A percentile compares a stretch with the other conserved stretches of the same genome.
Conservation (phyloP, 2,329 filamentous ascomycete species). For the Fusarium illudens region DNA sequence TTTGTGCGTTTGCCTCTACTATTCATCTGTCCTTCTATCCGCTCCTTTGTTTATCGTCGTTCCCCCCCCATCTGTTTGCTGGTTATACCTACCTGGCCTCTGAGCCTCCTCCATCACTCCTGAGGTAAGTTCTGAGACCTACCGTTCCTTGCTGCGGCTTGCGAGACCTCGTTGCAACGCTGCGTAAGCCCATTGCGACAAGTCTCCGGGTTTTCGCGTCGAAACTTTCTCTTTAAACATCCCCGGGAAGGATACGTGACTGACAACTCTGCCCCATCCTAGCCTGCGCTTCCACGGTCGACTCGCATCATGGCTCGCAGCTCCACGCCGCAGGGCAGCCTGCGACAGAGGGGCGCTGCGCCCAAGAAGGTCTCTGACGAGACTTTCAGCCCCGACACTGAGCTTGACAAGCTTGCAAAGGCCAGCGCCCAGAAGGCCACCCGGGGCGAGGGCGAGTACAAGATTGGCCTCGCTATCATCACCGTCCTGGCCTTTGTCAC, state of each 20-base stretch:
- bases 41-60: constrained; percentile 32
- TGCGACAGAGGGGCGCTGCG: constrained; percentile 67
- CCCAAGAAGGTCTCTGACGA: constrained; percentile 57
- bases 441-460: constrained; percentile 82
- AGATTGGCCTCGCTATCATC: constrained; percentile 77
- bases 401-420: constrained; percentile 61
- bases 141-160: constrained; percentile 18
- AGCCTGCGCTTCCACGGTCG: constrained; percentile 14
- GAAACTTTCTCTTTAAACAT: not conserved
- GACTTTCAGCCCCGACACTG: constrained; percentile 52
- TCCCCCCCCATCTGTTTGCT: constrained; percentile 17
- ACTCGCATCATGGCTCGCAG: constrained; percentile 56
- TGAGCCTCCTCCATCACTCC: constrained; percentile 20
- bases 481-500: constrained; percentile 88
- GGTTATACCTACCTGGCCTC: constrained; percentile 16
- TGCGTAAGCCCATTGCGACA: not conserved
- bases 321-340: constrained; percentile 63
- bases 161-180: constrained; percentile 19
- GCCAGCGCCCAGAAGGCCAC: constrained; percentile 47
- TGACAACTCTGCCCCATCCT: constrained; percentile 27
- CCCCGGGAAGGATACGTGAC: constrained; percentile 2
- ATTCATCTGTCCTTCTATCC: constrained; percentile 30
- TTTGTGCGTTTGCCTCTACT: constrained; percentile 21
- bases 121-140: constrained; percentile 38
- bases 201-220: constrained; percentile 5